Evolutionary conservation across 2,329 filamentous ascomycete species (phyloP).

Genomic region (Aspergillus neoniger): DNA sequence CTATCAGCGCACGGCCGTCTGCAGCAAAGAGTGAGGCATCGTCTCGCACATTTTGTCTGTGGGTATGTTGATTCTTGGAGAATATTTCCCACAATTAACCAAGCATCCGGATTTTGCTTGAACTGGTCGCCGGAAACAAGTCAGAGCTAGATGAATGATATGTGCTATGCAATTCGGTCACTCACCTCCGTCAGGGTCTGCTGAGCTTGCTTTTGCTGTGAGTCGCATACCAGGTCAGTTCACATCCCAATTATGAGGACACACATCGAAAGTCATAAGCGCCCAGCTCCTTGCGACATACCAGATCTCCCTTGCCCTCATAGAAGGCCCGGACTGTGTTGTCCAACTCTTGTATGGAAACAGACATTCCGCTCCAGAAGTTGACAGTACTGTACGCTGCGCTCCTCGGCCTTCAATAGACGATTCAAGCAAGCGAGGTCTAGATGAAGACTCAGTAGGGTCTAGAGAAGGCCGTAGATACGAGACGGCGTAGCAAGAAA

Average conservation of each 20-base stretch:
- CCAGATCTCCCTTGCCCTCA: conserved; percentile 90
- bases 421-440: not conserved
- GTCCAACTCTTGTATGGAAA: conserved; percentile 92
- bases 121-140: conserved; percentile 61
- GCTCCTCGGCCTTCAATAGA: conserved; percentile 17
- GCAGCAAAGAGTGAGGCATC: not conserved
- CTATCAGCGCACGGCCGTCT: conserved; percentile 34
- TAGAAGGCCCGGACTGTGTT: conserved; percentile 95
- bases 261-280: not conserved
- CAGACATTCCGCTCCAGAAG: conserved; percentile 55
- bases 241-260: not conserved
- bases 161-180: conserved; percentile 3
- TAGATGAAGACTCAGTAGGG: not conserved
- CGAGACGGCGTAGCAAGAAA: conserved; percentile 19
- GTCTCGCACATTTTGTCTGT: conserved; percentile 86
- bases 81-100: conserved; percentile 97
- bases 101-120: conserved; percentile 97
- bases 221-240: not conserved
- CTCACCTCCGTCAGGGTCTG: conserved; percentile 87
- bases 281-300: conserved; percentile 49
- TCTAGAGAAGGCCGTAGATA: conserved; percentile 15
- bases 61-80: conserved; percentile 88
- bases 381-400: conserved; percentile 33
- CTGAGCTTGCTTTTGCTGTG: conserved; percentile 92
- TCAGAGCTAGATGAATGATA: conserved; percentile 2